These are phyloP conservation scores for Fusarium tjaetaba DNA, from an alignment of 2,329 filamentous ascomycete genomes.

Conservation along the genomic window DNA sequence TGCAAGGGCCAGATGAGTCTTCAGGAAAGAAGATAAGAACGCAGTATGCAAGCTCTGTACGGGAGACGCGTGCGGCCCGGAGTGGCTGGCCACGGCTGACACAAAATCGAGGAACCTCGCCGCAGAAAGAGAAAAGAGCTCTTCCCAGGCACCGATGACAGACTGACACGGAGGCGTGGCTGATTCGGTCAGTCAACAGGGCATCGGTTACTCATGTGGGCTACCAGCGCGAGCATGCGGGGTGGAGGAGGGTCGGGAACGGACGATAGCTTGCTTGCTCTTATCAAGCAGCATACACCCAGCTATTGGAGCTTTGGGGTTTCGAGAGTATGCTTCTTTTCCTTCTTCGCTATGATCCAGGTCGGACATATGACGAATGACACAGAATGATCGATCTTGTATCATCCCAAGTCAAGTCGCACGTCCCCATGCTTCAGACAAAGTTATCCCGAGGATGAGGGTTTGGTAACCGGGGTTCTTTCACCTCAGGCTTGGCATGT, in stretches of 20 bases:
- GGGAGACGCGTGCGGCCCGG: constrained; percentile 8
- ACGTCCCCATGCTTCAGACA: background rate
- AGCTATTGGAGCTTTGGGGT: background rate
- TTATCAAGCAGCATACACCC: background rate
- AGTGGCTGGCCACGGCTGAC: constrained; percentile 30
- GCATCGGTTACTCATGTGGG: constrained; percentile 11
- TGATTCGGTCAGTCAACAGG: constrained; percentile 5
- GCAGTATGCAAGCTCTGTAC: constrained; percentile 3
- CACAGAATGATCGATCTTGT: constrained; percentile 11
- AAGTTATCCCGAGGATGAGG: constrained; percentile 14
- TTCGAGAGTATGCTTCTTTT: background rate
- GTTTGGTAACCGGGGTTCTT: constrained; percentile 5
- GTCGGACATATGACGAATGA: background rate
- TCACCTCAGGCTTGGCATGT: constrained; percentile 38
- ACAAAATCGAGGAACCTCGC: constrained; percentile 10
- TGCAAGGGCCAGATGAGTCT: constrained; percentile 26
- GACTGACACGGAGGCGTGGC: constrained; percentile 11
- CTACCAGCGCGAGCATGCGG: constrained; percentile 14
- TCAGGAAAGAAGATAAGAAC: constrained; percentile 7
- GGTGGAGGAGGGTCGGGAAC: background rate
- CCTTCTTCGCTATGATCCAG: background rate
- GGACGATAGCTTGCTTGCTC: background rate
- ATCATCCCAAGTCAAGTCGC: constrained; percentile 3
- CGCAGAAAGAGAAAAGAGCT: background rate
- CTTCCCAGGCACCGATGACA: constrained; percentile 10